A percentile compares a stretch with the other conserved stretches of the same genome.
phyloP scores from a whole-genome alignment of 2,329 filamentous ascomycete species.

The Metarhizium brunneum region DNA sequence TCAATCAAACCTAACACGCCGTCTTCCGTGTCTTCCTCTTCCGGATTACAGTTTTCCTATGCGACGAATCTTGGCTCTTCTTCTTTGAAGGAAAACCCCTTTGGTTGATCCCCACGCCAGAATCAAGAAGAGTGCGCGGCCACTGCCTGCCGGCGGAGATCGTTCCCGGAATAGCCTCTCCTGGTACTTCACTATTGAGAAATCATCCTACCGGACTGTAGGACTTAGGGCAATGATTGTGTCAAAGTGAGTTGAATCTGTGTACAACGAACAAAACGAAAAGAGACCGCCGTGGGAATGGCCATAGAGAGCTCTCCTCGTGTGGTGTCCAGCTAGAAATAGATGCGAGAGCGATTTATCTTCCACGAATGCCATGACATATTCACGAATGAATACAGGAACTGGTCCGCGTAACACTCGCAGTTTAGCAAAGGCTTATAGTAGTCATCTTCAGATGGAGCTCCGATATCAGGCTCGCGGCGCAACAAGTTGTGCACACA shows the following conservation, averaged over 20 bases:
- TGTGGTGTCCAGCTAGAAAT: constrained; percentile 18
- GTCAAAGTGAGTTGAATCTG: constrained; percentile 30
- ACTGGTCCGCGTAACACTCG: constrained; percentile 32
- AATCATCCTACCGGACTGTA: constrained; percentile 36
- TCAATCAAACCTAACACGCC: constrained; percentile 7
- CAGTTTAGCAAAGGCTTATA: constrained; percentile 16
- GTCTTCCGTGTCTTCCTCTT: constrained; percentile 10
- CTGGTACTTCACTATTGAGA: constrained; percentile 26
- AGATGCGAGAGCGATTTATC: constrained; percentile 15
- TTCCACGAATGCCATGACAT: constrained; percentile 25
- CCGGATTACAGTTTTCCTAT: constrained; percentile 12
- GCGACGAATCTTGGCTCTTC: constrained; percentile 21
- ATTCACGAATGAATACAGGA: constrained; percentile 33
- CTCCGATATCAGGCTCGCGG: constrained; percentile 21
- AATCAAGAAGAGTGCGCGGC: constrained; percentile 19
- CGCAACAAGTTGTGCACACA: constrained; percentile 19
- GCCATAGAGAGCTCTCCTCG: constrained; percentile 34
- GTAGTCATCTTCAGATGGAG: constrained; percentile 12
- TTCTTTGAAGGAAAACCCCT: constrained; percentile 19
- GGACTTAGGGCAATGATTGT: constrained; percentile 36
- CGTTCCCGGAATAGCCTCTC: constrained; percentile 15
- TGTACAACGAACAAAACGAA: constrained; percentile 33
- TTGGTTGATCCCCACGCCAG: constrained; percentile 7
- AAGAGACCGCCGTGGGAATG: constrained; percentile 42
- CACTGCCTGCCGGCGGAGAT: not conserved